Evolutionary conservation across 176 grass and related monocot genomes (phyloP).

Genomic region (Oryza meyeriana): DNA sequence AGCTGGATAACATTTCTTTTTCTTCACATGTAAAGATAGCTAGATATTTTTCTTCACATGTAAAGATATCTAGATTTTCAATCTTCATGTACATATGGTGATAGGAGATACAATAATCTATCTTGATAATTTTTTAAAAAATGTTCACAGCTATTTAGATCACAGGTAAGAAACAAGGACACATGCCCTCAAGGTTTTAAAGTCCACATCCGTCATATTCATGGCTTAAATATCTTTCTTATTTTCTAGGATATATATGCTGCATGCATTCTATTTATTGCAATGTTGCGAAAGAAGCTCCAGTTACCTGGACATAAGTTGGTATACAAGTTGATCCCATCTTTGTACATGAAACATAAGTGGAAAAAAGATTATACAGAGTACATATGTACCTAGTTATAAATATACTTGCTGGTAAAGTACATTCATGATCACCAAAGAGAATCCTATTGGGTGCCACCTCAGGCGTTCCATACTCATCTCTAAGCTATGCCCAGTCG

Average conservation of each 20-base stretch:
- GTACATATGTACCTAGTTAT: background rate
- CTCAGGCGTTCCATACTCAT: background rate
- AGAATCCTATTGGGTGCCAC: conserved; percentile 14
- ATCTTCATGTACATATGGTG: no score
- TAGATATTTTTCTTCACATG: no score
- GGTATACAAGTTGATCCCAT: background rate
- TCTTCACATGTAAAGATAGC: no score
- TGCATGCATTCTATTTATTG: background rate
- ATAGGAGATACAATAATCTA: background rate
- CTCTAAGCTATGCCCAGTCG: background rate
- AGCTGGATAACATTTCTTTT: no score
- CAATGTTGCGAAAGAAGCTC: background rate
- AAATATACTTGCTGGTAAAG: background rate
- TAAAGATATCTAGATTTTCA: no score
- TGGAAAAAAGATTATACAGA: background rate
- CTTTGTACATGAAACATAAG: background rate
- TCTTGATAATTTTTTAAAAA: background rate
- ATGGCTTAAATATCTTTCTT: background rate
- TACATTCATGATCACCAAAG: background rate
- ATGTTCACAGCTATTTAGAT: background rate
- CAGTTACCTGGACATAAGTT: background rate
- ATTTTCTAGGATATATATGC: background rate
- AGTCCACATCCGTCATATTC: background rate
- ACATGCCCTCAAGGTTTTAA: background rate
- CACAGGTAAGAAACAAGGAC: background rate